These are phyloP conservation scores for Erodium moschatum DNA, from an alignment of 441 rosid genomes.

Conservation along the genomic window DNA sequence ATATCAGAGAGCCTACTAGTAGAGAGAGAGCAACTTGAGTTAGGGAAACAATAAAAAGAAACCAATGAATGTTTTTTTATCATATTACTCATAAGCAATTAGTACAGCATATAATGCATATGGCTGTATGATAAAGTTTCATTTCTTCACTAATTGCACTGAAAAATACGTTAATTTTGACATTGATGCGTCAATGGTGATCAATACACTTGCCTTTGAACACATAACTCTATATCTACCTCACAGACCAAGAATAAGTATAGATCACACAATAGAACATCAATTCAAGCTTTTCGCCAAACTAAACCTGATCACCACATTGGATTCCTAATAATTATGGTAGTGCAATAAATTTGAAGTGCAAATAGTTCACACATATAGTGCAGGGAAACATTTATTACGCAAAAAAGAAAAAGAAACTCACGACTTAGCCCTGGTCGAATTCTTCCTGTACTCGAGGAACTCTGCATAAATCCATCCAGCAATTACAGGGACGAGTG, in stretches of 20 bases:
- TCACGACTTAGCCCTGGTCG: slow-evolving; percentile 60
- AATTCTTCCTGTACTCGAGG: slow-evolving; percentile 54
- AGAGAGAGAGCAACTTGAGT: slow-evolving; percentile 2
- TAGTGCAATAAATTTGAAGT: background rate
- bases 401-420: slow-evolving; percentile 20
- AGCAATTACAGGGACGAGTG: slow-evolving; percentile 62
- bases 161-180: background rate
- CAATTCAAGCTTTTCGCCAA: background rate
- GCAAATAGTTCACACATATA: background rate
- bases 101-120: background rate
- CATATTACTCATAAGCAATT: background rate
- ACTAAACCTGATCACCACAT: background rate
- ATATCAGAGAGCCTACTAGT: slow-evolving; percentile 58
- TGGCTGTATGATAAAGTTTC: background rate
- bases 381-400: background rate
- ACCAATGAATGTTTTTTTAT: background rate
- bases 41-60: background rate
- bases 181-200: background rate
- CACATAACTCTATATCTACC: background rate
- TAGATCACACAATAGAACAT: background rate
- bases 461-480: slow-evolving; percentile 86
- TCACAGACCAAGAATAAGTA: background rate
- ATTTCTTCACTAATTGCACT: background rate
- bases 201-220: background rate
- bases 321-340: background rate